Conservation (phyloP, 306 rosid genomes). For the Gleditsia sinensis region DNA sequence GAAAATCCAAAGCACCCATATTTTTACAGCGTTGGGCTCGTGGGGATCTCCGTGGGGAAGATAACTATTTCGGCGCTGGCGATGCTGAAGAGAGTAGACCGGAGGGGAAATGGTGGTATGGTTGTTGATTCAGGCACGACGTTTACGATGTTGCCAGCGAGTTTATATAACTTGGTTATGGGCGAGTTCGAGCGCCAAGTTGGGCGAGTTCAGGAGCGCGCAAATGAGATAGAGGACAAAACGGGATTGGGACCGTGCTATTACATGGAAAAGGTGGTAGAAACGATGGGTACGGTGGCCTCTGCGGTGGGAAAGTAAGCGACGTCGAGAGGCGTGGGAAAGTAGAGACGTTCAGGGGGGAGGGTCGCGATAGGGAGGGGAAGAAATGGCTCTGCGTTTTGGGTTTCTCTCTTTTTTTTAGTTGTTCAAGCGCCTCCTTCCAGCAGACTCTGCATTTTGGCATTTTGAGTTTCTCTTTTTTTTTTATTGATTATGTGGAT, state of each 20-base stretch:
- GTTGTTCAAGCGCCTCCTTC: too few relatives aligned
- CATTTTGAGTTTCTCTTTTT: too few relatives aligned
- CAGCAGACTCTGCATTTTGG: too few relatives aligned
- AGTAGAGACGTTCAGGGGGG: too few relatives aligned
- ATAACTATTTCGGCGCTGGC: conserved; percentile 51
- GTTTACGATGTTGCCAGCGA: conserved; percentile 72
- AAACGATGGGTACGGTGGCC: too few relatives aligned
- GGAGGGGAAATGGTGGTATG: conserved; percentile 61
- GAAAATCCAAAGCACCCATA: conserved; percentile 78
- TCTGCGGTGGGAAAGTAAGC: too few relatives aligned
- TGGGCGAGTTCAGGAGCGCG: conserved; percentile 50
- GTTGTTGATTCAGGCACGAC: conserved; percentile 94
- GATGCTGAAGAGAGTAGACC: conserved; percentile 48
- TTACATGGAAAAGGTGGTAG: conserved; percentile 34
- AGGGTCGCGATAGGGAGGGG: too few relatives aligned
- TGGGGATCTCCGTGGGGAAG: conserved; percentile 59
- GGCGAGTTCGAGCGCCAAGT: conserved; percentile 57
- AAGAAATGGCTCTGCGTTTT: too few relatives aligned
- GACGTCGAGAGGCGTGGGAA: too few relatives aligned
- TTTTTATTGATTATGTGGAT: too few relatives aligned
- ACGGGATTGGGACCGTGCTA: conserved; percentile 74
- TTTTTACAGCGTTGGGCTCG: conserved; percentile 63
- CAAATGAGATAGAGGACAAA: conserved; percentile 52
- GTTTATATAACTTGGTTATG: conserved; percentile 55
- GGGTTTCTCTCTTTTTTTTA: too few relatives aligned